phyloP scores from a whole-genome alignment of 2,329 filamentous ascomycete species.

The Bisporella sp. region DNA sequence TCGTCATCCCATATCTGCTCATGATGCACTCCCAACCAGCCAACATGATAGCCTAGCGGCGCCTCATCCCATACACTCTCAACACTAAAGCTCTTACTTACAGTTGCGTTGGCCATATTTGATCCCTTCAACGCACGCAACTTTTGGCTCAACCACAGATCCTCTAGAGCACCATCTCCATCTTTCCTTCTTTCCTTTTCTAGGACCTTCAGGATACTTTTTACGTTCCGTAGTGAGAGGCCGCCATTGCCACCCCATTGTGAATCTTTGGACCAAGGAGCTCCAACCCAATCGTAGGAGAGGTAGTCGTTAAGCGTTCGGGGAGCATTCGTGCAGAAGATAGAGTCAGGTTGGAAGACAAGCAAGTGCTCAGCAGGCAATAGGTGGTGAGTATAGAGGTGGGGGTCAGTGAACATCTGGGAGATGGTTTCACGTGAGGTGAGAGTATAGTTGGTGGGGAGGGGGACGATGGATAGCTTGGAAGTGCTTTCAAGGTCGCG shows the following conservation, averaged over 20 bases:
- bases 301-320: slow-evolving; percentile 45
- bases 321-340: slow-evolving; percentile 46
- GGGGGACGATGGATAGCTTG: slow-evolving; percentile 41
- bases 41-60: slow-evolving; percentile 50
- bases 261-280: slow-evolving; percentile 20
- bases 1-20: slow-evolving; percentile 40
- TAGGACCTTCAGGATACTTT: slow-evolving; percentile 19
- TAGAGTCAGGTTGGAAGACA: slow-evolving; percentile 47
- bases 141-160: slow-evolving; percentile 44
- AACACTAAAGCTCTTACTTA: slow-evolving; percentile 37
- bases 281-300: slow-evolving; percentile 39
- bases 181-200: slow-evolving; percentile 31
- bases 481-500: slow-evolving; percentile 39
- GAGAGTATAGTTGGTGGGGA: slow-evolving; percentile 41
- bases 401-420: slow-evolving; percentile 40
- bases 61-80: slow-evolving; percentile 36
- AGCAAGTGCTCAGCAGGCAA: slow-evolving; percentile 45
- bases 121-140: slow-evolving; percentile 27
- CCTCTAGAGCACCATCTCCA: slow-evolving; percentile 40
- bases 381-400: slow-evolving; percentile 46
- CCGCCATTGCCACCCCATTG: slow-evolving; percentile 24
- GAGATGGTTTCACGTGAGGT: slow-evolving; percentile 38
- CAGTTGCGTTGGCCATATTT: slow-evolving; percentile 19
- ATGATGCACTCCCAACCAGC: slow-evolving; percentile 37
- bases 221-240: slow-evolving; percentile 20